Evolutionary conservation across 176 grass and related monocot species (phyloP), one percentile per base, ranked within the genome.

Genomic region (Bothriochloa decipiens): DNA sequence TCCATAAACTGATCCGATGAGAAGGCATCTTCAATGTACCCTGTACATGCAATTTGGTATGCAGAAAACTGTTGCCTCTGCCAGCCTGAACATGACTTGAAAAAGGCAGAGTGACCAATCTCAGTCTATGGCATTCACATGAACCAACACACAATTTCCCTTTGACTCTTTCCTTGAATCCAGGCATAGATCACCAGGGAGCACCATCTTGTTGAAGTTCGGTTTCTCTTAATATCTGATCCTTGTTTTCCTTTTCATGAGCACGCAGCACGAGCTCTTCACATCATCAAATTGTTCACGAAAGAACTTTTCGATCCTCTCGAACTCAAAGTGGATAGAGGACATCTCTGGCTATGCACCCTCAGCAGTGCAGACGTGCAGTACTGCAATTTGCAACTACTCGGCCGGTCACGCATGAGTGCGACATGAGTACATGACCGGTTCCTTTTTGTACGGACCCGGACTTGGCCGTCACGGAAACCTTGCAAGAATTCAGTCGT

Each of bases 1-100:
- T 62, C 36, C 27, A 65, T 16, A 43, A 40, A 80, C 17, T 36
- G 55, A 45, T 50, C 7, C 60, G 23, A 33, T 8, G 12, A 52
- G 22, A 32, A 53, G 14, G 13, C 33, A 25, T 18, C 41, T 74
- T 16, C n/a, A 63, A 65, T 72, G 68, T 4, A n/a, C 52, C 8
- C 6, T 58, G 55, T 58, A 16, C 55, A 60, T 58, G 25, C 11
- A 39, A 60, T 32, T 15, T 76, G 64, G 17, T 40, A 17, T 46
- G 49, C 50, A 87, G 18, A 70, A 75, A 49, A 39, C 62, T 70
- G 28, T 22, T 70, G 8, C 40, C 70, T 11, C 79, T 40, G 66
- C 42, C 55, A 6, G 43, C 43, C 3, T 58, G 25, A 70, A 82
- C 50, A 36, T 82, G 62, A 78, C 11, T 67, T 45, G 1, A 66